These are phyloP conservation scores for Drechslerella coelobrocha DNA, from an alignment of 2,329 filamentous ascomycete genomes.

Conservation along the genomic window DNA sequence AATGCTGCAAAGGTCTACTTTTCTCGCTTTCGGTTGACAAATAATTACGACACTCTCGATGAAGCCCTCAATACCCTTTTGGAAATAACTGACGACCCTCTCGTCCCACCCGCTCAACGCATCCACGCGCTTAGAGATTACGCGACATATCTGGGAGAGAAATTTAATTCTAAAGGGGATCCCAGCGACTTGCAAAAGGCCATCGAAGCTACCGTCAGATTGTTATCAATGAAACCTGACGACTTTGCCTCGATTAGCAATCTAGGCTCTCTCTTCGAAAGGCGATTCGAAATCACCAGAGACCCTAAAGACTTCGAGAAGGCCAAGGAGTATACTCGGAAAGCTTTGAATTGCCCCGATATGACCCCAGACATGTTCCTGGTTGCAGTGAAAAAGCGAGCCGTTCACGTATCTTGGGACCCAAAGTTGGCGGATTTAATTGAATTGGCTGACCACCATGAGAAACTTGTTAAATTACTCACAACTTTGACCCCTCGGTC, in stretches of 20 bases:
- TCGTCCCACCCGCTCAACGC: neutral
- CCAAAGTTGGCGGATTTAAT: neutral
- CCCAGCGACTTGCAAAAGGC: neutral
- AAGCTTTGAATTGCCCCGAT: conserved; percentile 1
- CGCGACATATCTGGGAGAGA: neutral
- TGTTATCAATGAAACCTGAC: conserved; percentile 3
- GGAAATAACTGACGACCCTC: neutral
- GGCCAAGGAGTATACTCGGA: neutral
- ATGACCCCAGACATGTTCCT: neutral
- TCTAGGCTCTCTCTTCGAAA: neutral
- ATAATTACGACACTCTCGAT: neutral
- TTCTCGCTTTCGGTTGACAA: neutral
- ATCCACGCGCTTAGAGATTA: neutral
- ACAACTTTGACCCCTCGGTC: neutral
- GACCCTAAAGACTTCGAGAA: neutral
- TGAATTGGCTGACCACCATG: neutral
- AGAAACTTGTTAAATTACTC: neutral
- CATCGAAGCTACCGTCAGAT: neutral
- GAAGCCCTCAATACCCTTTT: neutral
- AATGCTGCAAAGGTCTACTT: neutral
- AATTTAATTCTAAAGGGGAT: neutral
- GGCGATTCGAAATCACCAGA: neutral
- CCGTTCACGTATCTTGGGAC: too few relatives aligned
- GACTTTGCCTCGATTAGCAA: neutral
- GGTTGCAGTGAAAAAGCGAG: neutral